Evolutionary conservation across 495 filamentous ascomycete species (phyloP).

Genomic region (Thozetella sp.): DNA sequence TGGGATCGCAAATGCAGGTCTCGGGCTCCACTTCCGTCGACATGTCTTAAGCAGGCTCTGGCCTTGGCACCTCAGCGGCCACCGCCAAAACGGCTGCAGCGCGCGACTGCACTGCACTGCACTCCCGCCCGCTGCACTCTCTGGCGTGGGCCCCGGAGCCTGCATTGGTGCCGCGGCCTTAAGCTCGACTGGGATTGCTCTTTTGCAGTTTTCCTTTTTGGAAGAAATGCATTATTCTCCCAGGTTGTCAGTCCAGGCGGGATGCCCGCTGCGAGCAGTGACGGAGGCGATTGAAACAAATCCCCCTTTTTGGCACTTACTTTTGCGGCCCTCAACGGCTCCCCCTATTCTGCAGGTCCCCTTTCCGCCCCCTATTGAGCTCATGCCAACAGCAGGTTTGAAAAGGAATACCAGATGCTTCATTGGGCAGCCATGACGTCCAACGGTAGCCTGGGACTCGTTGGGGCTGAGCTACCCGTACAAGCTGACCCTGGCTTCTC

Average conservation of each 20-base stretch:
- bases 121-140: background rate
- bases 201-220: too few relatives aligned
- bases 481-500: too few relatives aligned
- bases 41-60: slow-evolving; percentile 1
- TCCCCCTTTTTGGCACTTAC: background rate
- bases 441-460: too few relatives aligned
- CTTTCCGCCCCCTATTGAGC: background rate
- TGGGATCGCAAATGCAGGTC: background rate
- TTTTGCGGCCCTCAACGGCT: background rate
- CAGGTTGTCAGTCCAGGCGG: background rate
- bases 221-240: background rate
- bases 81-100: background rate
- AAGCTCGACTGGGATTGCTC: background rate
- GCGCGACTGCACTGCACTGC: background rate
- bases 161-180: background rate
- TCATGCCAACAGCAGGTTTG: background rate
- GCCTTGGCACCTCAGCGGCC: background rate
- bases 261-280: background rate
- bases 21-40: background rate
- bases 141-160: background rate
- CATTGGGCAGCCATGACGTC: background rate
- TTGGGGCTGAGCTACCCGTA: too few relatives aligned
- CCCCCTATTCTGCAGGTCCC: background rate
- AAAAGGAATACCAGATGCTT: background rate
- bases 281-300: background rate